phyloP scores from a whole-genome alignment of 75 land plant species.

The Pseudotsuga menziesii region DNA sequence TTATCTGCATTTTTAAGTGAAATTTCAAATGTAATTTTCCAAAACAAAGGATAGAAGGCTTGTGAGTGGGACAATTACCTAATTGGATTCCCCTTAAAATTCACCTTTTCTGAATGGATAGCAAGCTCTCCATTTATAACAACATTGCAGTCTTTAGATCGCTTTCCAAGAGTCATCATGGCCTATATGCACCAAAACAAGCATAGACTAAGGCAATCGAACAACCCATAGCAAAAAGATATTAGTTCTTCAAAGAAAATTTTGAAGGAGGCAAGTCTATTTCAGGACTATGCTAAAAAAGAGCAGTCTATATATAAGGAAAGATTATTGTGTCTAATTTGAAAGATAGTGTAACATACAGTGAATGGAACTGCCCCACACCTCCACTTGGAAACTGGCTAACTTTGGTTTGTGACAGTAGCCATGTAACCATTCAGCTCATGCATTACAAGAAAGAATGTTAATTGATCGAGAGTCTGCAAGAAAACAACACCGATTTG shows the following conservation, averaged over 20 bases:
- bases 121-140: constrained; percentile 78
- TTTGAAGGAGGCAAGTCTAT: background rate
- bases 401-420: constrained; percentile 83
- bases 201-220: background rate
- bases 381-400: constrained; percentile 74
- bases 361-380: constrained; percentile 96
- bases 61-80: constrained; percentile 42
- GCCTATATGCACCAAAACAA: constrained; percentile 31
- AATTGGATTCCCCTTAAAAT: constrained; percentile 83
- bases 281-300: background rate
- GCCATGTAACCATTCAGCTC: constrained; percentile 89
- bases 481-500: no score
- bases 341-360: constrained; percentile 26
- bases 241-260: background rate
- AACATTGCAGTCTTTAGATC: constrained; percentile 59
- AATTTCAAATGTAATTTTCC: no score
- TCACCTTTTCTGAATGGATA: constrained; percentile 74
- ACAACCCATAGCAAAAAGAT: background rate
- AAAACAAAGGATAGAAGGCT: no score
- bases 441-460: no score
- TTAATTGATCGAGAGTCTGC: no score
- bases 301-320: no score
- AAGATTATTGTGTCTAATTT: no score
- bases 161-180: constrained; percentile 88
- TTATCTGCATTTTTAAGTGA: no score